Evolutionary conservation across 176 grass and related monocot genomes (phyloP), one percentile per base, ranked within the genome.

Genomic region (Triticum urartu): DNA sequence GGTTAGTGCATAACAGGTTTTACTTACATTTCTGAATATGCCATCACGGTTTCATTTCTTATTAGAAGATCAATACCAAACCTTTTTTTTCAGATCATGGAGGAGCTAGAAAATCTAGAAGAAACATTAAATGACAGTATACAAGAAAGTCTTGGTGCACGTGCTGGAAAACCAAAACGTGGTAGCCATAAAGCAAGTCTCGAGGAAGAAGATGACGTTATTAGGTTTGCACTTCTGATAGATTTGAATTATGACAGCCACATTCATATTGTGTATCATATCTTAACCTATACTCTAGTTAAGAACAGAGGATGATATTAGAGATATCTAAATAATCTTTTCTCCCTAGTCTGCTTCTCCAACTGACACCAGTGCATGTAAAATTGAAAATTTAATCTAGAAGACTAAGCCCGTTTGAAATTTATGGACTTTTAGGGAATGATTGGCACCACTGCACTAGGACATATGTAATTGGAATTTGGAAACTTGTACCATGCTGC

Each of bases 51-150:
- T 72, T 21, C 28, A 54, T 77, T 83, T 11, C 48, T 78, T 52
- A 20, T 76, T 54, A 39, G 22, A 22, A 54, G 38, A 79, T 35
- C 5, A 82, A 74, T 82, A 64, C 54, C 79, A 86, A 81, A 58
- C 13, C 10, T 69, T 87, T 77, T 77, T 94, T 22, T 36, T 63
- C 85, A 98, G 97, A 92, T 98, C 90, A 59, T 96, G 92, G 97
- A 96, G 89, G 97, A 98, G 87, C 77, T 98, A 48, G 94, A 96
- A 20, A 98, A 91, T 86, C 78, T 98, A 65, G 97, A 98, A 93
- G 97, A 98, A 91, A 96, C 97, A 68, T 92, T 98, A 82, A 98
- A 96, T 92, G 94, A 98, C 79, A 96, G 97, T 88, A 95, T 98
- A 82, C 92, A 58, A 24, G 96, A 94, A 95, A 98, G 97, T 90